Base-by-base conservation (phyloP, 805 yeast genomes). In the Ogataea salicorniae region DNA sequence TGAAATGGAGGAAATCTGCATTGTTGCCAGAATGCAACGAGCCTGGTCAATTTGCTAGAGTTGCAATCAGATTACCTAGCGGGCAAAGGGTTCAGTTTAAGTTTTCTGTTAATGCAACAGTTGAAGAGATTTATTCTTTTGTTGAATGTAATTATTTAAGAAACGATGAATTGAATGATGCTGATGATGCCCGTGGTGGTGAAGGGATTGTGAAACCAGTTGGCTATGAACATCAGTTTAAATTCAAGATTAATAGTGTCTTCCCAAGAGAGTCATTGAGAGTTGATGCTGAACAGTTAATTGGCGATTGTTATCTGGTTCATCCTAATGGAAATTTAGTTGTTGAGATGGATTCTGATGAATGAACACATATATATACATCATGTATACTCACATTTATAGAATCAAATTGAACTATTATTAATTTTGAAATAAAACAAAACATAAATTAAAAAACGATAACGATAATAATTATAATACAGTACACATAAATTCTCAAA, bases 91-190 rank as follows among this genome's bases (percentile, higher is more conserved):
- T 79, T 0, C 69, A 75, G 7, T 63, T 79, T 55, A 60, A 75
- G 59, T 71, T 88, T 50, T 61, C 69, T 39, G 73, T 76, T 14
- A 60, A 68, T 26, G 68, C 71, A 14, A 58, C 73, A 1, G 64
- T 88, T 1, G 81, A 79, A 46, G 90, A 86, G 45, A 67, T 92
- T 14, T 84, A 83, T 60, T 85, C 90, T 9, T 83, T 72, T 58
- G 85, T 83, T 16, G 95, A 87, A 53, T 68, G 84, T 51, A 46
- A 56, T 3, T 46, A 60, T 18, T 51, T 60, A 17, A 51, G 55
- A 14, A 50, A 52, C 6, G 58, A 58, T 6, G 63, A 58, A 13
- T 55, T 60, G 11, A 77, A 77, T 5, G 61, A 52, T 6, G 63
- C 60, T 13, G 58, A 51, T 3, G 51, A 47, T 34, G 76, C 5